Base-by-base conservation (phyloP, 768 basidiomycete species). In the Arthromyces matolae region DNA sequence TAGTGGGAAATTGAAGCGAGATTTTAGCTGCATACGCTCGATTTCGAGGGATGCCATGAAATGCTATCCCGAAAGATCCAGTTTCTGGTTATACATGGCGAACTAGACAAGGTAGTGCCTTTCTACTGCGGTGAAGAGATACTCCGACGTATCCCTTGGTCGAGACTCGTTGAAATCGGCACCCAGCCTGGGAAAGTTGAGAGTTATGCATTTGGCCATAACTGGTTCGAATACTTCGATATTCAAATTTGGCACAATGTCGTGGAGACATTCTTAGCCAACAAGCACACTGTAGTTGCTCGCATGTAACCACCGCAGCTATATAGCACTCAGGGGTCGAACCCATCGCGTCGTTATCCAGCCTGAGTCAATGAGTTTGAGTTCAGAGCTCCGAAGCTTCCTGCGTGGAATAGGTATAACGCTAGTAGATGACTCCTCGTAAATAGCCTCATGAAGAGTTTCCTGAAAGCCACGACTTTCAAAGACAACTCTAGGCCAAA, bases 301-400 rank as follows among this genome's bases (percentile, higher is more conserved):
- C 50, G 47, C n/a, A 47, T 51, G 14, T 55, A 14, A 44, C 27
- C 23, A 28, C 12, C 13, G 24, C 6, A 23, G 12, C 50, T 54
- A 68, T 49, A 64, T 23, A 18, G 64, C 64, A 31, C 68, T 64
- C 47, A 77, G 52, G 4, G 66, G 59, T 25, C 77, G 65, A 40
- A 75, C 56, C 70, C 74, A 78, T 41, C 63, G 54, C 24, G 67
- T 65, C 4, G 60, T 61, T 42, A 79, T 69, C 79, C 79, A 81
- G 23, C 66, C 57, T 0, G 65, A 58, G 8, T 51, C 53, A 7
- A 49, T 39, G 8, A 13, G 22, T 14, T 24, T 28, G 22, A 8
- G 12, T 8, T 43, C 27, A 1, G 12, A 1, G n/a, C 25, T 24
- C 9, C n/a, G 20, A 18, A 24, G 24, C 8, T 20, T 33, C 29